These are phyloP conservation scores for Flaveria robusta DNA, from an alignment of 129 eudicot species.

Conservation along the genomic window DNA sequence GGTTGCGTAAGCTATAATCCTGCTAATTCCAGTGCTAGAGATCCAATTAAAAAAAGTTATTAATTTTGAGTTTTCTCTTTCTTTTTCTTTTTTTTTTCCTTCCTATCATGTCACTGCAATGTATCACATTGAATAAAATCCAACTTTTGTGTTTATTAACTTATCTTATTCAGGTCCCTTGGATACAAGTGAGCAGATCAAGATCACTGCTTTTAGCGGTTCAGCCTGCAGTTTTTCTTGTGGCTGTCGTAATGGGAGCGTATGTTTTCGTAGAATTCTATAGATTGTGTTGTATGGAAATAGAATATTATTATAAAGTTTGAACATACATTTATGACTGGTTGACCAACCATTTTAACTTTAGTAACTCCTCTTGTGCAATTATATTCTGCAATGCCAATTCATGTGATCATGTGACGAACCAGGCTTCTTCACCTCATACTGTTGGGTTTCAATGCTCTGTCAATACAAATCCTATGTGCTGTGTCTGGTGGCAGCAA, in stretches of 20 bases:
- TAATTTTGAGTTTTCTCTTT: too few relatives aligned
- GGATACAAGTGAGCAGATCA: conserved; percentile 98
- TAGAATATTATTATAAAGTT: neutral
- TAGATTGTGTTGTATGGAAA: conserved; percentile 10
- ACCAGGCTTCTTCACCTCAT: conserved; percentile 75
- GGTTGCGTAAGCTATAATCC: neutral
- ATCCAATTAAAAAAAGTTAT: neutral
- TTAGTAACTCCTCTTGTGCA: conserved; percentile 1
- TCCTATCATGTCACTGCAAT: conserved; percentile 1
- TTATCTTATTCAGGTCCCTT: conserved; percentile 64
- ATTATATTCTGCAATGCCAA: neutral
- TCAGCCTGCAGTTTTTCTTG: conserved; percentile 68
- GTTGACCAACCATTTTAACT: neutral
- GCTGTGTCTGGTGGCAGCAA: conserved; percentile 66
- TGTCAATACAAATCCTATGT: conserved; percentile 50
- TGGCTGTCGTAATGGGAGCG: conserved; percentile 75
- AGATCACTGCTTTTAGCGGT: conserved; percentile 87
- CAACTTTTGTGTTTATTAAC: conserved; percentile 19
- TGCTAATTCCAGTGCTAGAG: neutral
- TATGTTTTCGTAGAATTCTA: conserved; percentile 42
- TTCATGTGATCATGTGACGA: neutral
- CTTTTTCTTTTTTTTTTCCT: neutral
- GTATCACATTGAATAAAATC: neutral
- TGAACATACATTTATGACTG: neutral
- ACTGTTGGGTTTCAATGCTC: conserved; percentile 67